These are phyloP conservation scores for Aspergillus pseudoviridinutans DNA, from an alignment of 2,329 filamentous ascomycete genomes.

Conservation along the genomic window DNA sequence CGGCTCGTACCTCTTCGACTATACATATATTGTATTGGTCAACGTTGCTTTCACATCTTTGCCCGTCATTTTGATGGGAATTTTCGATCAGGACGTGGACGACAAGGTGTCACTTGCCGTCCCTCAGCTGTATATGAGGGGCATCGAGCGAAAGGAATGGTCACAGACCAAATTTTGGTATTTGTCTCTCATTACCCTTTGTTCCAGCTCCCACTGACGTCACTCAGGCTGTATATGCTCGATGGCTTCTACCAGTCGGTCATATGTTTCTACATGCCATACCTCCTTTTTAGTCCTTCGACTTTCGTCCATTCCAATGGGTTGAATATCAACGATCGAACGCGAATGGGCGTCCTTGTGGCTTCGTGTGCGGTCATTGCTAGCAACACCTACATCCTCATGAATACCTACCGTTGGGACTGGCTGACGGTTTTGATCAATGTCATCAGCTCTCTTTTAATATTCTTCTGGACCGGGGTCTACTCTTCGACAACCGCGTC, in stretches of 20 bases:
- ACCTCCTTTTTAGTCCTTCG: slow-evolving; percentile 68
- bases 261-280: slow-evolving; percentile 90
- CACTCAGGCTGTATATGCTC: slow-evolving; percentile 76
- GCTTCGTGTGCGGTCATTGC: slow-evolving; percentile 78
- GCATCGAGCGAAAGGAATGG: slow-evolving; percentile 96
- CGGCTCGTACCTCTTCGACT: slow-evolving; percentile 94
- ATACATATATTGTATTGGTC: slow-evolving; percentile 95
- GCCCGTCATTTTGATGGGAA: slow-evolving; percentile 91
- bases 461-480: slow-evolving; percentile 94
- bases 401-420: slow-evolving; percentile 98
- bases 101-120: slow-evolving; percentile 92
- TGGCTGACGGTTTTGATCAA: slow-evolving; percentile 89
- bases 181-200: slow-evolving; percentile 29
- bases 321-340: slow-evolving; percentile 70
- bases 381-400: slow-evolving; percentile 89
- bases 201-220: slow-evolving; percentile 22
- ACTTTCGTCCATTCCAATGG: slow-evolving; percentile 69
- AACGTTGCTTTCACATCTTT: slow-evolving; percentile 96
- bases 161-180: slow-evolving; percentile 96
- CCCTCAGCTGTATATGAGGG: slow-evolving; percentile 89
- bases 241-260: slow-evolving; percentile 94
- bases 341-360: slow-evolving; percentile 81
- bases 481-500: slow-evolving; percentile 63
- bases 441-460: slow-evolving; percentile 73
- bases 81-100: slow-evolving; percentile 94